Evolutionary conservation across 345 rosid species (phyloP), one percentile per base, ranked within the genome.

Genomic region (Eucalyptus camaldulensis): DNA sequence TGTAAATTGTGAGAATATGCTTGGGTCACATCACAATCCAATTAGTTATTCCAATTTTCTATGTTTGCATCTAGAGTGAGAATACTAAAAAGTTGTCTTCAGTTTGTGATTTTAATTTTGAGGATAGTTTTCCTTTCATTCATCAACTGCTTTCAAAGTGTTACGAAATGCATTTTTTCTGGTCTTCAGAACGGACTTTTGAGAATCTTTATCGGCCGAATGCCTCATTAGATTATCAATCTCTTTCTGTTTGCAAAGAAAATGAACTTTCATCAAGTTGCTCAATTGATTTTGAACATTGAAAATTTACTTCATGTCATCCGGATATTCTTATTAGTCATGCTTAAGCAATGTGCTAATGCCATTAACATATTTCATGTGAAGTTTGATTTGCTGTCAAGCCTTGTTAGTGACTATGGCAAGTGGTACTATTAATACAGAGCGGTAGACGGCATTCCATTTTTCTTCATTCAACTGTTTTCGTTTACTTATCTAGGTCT

Each of bases 201-300:
- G 21, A 53, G 56, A 53, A 53, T 53, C 56, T 16, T 53, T 44
- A 8, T 44, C 45, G 8, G 45, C 45, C 45, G 2, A 15, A 80
- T 31, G 16, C 44, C 31, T 80, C 22, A 8, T 44, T 44, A 44
- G 9, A 44, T 44, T 44, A 44, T 44, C 8, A 44, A 44, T 44
- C 44, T 80, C 8, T 72, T 49, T 37, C 76, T 90, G 31, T 8
- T 87, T 91, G 89, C 83, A 97, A 99, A 94, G 96, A 97, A 92
- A 92, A 94, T 91, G 99, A 97, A 91, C 99, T 97, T 89, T 44
- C 98, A 95, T 93, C 99, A 96, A 94, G 95, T 97, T 89, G 98
- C 99, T 88, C 96, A 94, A 89, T 98, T 96, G 92, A 98, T 98
- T 92, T 96, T 97, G 87, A 95, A 96, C 90, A 95, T 96, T 89